phyloP scores from a whole-genome alignment of 2,329 filamentous ascomycete species.

The Colletotrichum navitas region DNA sequence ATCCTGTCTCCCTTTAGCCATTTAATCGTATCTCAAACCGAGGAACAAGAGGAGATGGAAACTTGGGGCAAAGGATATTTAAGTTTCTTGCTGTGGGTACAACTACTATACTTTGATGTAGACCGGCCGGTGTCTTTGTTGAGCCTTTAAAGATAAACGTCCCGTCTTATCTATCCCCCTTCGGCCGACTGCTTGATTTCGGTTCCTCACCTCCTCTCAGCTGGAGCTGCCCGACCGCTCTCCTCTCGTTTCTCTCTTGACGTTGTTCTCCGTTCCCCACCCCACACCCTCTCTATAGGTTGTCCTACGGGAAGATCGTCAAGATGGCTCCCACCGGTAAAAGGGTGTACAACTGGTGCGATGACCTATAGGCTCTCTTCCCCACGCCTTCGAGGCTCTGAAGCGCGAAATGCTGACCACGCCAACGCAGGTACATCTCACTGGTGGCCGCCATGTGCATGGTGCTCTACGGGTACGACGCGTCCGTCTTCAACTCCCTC shows the following conservation, averaged over 20 bases:
- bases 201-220: constrained; percentile 23
- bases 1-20: not conserved
- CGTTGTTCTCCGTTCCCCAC: not conserved
- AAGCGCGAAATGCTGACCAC: not conserved
- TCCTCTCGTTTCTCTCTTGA: not conserved
- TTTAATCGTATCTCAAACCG: constrained; percentile 12
- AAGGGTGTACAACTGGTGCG: constrained; percentile 39
- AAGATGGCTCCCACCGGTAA: constrained; percentile 38
- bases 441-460: constrained; percentile 79
- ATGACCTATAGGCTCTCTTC: not conserved
- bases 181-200: not conserved
- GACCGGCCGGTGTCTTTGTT: not conserved
- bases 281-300: not conserved
- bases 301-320: constrained; percentile 8
- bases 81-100: not conserved
- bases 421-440: constrained; percentile 59
- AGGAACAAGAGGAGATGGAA: constrained; percentile 32
- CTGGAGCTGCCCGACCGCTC: constrained; percentile 8
- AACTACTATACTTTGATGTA: not conserved
- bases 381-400: not conserved
- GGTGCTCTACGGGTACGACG: constrained; percentile 82
- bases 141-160: constrained; percentile 17
- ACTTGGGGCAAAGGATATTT: not conserved
- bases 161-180: not conserved
- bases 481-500: constrained; percentile 79